Conservation (phyloP, 2,329 filamentous ascomycete species). For the Fusarium tjaetaba region DNA sequence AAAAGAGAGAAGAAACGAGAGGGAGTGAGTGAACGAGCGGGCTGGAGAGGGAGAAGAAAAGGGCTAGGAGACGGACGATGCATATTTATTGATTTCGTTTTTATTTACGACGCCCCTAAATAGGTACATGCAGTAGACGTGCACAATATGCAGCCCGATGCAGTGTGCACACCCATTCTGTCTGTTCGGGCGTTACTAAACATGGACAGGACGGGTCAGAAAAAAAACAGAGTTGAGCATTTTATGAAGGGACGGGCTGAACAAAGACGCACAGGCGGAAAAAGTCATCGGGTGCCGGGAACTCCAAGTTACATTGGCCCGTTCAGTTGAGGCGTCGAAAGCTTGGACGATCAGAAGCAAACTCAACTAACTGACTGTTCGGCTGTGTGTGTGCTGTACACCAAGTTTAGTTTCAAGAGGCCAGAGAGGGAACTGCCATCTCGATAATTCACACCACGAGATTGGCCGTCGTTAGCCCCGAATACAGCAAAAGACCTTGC, state of each 20-base stretch:
- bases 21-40: background rate
- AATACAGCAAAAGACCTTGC: background rate
- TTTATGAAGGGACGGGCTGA: slow-evolving; percentile 9
- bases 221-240: background rate
- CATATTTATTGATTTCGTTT: slow-evolving; percentile 23
- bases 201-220: background rate
- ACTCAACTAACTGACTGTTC: background rate
- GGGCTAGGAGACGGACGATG: background rate
- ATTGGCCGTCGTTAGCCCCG: background rate
- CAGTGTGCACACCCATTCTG: background rate
- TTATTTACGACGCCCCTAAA: background rate
- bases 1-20: background rate
- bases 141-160: slow-evolving; percentile 7
- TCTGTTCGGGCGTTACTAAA: slow-evolving; percentile 12
- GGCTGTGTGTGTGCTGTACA: slow-evolving; percentile 7
- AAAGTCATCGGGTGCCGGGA: background rate
- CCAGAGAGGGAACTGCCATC: background rate
- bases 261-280: background rate
- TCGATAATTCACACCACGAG: background rate
- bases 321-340: slow-evolving; percentile 22
- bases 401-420: slow-evolving; percentile 4
- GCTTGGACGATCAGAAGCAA: slow-evolving; percentile 1
- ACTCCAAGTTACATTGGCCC: slow-evolving; percentile 7
- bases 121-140: background rate
- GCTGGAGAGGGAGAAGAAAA: background rate